phyloP scores from a whole-genome alignment of 306 rosid species.

The Senna siamea region DNA sequence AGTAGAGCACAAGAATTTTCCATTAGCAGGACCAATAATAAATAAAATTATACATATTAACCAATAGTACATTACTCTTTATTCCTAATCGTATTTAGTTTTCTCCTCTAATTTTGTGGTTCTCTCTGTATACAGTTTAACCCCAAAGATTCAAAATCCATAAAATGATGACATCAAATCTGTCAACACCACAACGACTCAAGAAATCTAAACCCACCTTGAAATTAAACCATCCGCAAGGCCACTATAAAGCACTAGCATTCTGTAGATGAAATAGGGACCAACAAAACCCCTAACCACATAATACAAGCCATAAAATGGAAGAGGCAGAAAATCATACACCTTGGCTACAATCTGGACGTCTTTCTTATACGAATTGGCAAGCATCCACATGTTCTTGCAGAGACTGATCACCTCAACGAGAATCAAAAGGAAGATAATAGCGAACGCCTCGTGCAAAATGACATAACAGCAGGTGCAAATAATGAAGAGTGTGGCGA shows the following conservation, averaged over 20 bases:
- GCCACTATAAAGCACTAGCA: constrained; percentile 64
- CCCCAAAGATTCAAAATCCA: constrained; percentile 90
- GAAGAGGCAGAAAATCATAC: constrained; percentile 59
- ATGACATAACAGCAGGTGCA: constrained; percentile 83
- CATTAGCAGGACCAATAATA: too few species aligned
- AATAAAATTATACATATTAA: too few species aligned
- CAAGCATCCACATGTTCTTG: constrained; percentile 89
- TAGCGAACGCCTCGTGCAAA: constrained; percentile 65
- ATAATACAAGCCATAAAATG: constrained; percentile 64
- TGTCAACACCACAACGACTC: constrained; percentile 64
- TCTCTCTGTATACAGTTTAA: constrained; percentile 56
- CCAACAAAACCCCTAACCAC: constrained; percentile 68
- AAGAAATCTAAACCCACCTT: constrained; percentile 80
- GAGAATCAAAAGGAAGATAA: constrained; percentile 63
- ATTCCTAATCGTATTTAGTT: constrained; percentile 40
- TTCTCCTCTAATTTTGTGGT: constrained; percentile 58
- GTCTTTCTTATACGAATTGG: constrained; percentile 53
- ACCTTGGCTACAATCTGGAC: constrained; percentile 55
- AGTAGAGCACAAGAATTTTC: too few species aligned
- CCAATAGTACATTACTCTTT: neutral
- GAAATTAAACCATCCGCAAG: constrained; percentile 65
- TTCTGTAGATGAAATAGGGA: constrained; percentile 67
- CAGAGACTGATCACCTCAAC: constrained; percentile 82
- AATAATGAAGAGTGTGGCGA: constrained; percentile 85
- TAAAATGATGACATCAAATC: constrained; percentile 79